Evolutionary conservation across 306 rosid genomes (phyloP), one percentile per base, ranked within the genome.

Genomic region (Amphicarpaea edgeworthii): DNA sequence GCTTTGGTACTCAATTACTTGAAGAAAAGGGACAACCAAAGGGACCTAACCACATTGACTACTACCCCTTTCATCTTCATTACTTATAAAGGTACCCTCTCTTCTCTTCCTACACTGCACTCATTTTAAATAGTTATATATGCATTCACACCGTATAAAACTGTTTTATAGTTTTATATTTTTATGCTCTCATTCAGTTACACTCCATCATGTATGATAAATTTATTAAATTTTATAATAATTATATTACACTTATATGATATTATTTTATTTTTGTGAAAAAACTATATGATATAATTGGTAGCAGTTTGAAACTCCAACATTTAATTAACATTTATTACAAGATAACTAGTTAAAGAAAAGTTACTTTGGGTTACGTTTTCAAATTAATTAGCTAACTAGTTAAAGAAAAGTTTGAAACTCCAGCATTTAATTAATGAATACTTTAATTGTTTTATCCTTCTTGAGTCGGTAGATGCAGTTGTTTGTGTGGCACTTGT

Each of bases 1-100:
- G 88, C 76, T 86, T 80, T 75, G 83, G 85, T 85, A 89, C 98
- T 93, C 98, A 85, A 90, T 90, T 90, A 77, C 93, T 42, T 60
- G 14, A 79, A 85, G 90, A 85, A 90, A 87, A 83, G 70, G 63
- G 85, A 84, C 91, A 88, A 87, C 73, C 73, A 20, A 73, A 64
- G 77, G 75, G 42, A 85, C 97, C 90, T 87, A 85, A 89, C 91
- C 70, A 63, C 55, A 88, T 89, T 90, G 83, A 86, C 96, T 82
- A 78, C 83, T 84, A 19, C 78, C 37, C 64, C 62, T 41, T 68
- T 68, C 61, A 54, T 81, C 75, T 34, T 67, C 68, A 72, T 62
- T 58, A 42, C 62, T 23, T 62, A n/a, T 58, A 41, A 61, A 21
- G 14, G 11, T 63, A 28, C 75, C 75, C 64, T 75, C 55, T 78